Conservation (phyloP, 2,329 filamentous ascomycete species). For the Colletotrichum simmondsii region DNA sequence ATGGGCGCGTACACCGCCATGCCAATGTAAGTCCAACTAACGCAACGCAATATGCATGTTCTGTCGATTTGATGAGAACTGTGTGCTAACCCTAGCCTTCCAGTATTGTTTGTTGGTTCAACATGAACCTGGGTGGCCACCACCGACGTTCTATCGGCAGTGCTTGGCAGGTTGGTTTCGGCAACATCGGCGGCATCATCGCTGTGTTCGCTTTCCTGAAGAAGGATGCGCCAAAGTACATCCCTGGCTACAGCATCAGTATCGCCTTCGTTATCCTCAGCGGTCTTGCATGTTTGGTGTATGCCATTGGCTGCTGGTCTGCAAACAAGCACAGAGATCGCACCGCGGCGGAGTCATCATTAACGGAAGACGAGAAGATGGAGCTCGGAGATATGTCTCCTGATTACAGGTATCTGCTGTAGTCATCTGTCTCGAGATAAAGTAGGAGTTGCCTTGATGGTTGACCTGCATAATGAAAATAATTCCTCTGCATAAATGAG, state of each 20-base stretch:
- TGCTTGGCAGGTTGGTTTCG: constrained; percentile 83
- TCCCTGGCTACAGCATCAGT: constrained; percentile 80
- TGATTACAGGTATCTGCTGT: constrained; percentile 69
- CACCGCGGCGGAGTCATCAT: constrained; percentile 50
- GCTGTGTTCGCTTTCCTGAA: constrained; percentile 76
- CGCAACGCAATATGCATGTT: not conserved
- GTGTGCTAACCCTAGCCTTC: not conserved
- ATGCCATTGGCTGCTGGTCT: constrained; percentile 66
- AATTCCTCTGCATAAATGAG: not conserved
- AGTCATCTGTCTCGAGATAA: constrained; percentile 22
- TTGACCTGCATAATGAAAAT: not conserved
- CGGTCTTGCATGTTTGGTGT: constrained; percentile 68
- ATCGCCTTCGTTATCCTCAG: constrained; percentile 79
- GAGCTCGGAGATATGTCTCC: constrained; percentile 70
- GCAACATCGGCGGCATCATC: constrained; percentile 84
- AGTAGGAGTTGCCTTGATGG: not conserved
- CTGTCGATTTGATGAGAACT: not conserved
- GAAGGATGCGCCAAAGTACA: constrained; percentile 76
- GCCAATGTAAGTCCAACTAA: constrained; percentile 70
- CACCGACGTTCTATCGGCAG: constrained; percentile 76
- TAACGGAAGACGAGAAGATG: constrained; percentile 72
- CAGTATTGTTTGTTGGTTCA: constrained; percentile 76
- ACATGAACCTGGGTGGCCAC: constrained; percentile 82
- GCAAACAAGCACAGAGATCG: constrained; percentile 72
- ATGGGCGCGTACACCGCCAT: constrained; percentile 87